Evolutionary conservation across 257 asterid genomes (phyloP).

Genomic region (Lantana camara): DNA sequence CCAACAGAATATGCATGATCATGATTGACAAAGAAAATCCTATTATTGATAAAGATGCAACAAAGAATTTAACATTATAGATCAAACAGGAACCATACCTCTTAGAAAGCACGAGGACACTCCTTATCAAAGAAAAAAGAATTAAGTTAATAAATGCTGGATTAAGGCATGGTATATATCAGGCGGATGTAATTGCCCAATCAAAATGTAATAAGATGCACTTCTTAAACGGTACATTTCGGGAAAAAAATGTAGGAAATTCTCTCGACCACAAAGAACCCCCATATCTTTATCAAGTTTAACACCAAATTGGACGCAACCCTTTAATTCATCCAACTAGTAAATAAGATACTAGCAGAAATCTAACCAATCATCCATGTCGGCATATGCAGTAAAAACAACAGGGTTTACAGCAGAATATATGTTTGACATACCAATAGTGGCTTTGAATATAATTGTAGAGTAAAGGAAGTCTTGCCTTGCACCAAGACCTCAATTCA

Average conservation of each 20-base stretch:
- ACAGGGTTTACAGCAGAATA: slow-evolving; percentile 11
- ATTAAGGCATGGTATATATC: too few relatives aligned
- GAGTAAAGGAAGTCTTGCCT: slow-evolving; percentile 83
- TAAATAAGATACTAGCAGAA: slow-evolving; percentile 1
- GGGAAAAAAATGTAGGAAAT: neutral
- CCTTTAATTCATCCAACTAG: slow-evolving; percentile 2
- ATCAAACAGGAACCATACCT: slow-evolving; percentile 10
- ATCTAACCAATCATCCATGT: too few relatives aligned
- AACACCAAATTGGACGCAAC: slow-evolving; percentile 6
- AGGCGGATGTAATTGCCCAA: too few relatives aligned
- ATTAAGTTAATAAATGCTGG: too few relatives aligned
- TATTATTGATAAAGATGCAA: neutral
- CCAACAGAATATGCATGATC: neutral
- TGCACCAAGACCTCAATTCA: slow-evolving; percentile 93
- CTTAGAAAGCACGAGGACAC: slow-evolving; percentile 13
- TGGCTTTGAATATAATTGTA: slow-evolving; percentile 91
- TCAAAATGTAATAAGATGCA: too few relatives aligned
- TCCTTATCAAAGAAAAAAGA: neutral
- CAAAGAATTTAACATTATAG: neutral
- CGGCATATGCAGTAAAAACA: slow-evolving; percentile 23
- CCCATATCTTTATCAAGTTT: slow-evolving; percentile 5
- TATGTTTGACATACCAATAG: slow-evolving; percentile 72
- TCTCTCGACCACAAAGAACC: slow-evolving; percentile 8
- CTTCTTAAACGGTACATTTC: too few relatives aligned
- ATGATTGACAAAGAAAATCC: neutral